Evolutionary conservation across 2,329 filamentous ascomycete species (phyloP).

Genomic region (Alternaria ventricosa): DNA sequence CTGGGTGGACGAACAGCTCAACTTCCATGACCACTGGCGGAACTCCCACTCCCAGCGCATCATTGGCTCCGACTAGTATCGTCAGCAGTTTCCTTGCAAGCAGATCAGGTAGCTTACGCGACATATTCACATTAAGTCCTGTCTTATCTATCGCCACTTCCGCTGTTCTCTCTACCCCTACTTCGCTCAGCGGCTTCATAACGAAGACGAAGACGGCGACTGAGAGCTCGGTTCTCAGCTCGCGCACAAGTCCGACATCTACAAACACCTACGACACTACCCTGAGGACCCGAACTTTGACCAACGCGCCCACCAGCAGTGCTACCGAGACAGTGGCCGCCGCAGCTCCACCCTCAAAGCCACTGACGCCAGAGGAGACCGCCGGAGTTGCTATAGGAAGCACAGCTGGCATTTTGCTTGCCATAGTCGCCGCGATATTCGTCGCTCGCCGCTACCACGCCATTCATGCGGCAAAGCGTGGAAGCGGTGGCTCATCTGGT

Average conservation of each 20-base stretch:
- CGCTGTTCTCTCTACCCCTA: neutral
- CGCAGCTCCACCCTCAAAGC: constrained; percentile 16
- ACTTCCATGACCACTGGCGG: neutral
- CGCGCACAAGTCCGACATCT: neutral
- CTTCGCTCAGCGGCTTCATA: neutral
- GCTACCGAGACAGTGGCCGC: constrained; percentile 16
- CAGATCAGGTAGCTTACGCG: neutral
- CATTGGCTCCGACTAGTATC: neutral
- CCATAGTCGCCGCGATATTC: constrained; percentile 41
- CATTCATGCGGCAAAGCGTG: constrained; percentile 26
- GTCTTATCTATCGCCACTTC: neutral
- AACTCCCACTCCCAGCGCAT: neutral
- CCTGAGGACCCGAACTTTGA: neutral
- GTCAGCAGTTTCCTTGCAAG: neutral
- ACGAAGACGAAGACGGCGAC: neutral
- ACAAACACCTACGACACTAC: neutral
- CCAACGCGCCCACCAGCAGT: constrained; percentile 16
- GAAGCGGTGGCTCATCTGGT: constrained; percentile 22
- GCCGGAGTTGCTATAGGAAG: constrained; percentile 46
- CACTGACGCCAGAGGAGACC: constrained; percentile 39
- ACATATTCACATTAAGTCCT: too few species aligned
- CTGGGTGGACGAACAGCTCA: neutral
- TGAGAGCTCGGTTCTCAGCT: neutral
- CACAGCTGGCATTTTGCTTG: constrained; percentile 41
- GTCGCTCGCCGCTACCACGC: constrained; percentile 40